Percentiles rank a stretch among this genome's conserved stretches.
Evolutionary conservation across 176 grass and related monocot genomes (phyloP).

Genomic region (Oryza longistaminata): DNA sequence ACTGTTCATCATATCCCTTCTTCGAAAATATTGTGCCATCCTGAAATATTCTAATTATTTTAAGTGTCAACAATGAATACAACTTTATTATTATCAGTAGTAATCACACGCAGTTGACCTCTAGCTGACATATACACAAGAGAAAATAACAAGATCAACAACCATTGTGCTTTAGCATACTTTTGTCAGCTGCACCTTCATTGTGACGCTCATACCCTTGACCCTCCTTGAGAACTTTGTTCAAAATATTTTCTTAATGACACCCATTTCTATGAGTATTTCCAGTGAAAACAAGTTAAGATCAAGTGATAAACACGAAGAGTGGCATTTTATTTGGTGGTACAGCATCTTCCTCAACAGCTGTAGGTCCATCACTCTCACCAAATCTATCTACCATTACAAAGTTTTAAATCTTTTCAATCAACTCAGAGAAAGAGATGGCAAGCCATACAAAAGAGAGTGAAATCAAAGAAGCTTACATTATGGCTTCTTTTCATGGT

Average conservation of each 20-base stretch:
- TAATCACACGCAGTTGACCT: neutral
- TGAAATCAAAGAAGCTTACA: slow-evolving; percentile 54
- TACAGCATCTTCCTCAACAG: slow-evolving; percentile 53
- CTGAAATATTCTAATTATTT: slow-evolving; percentile 78
- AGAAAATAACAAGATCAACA: neutral
- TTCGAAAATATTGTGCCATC: slow-evolving; percentile 79
- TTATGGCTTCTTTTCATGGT: slow-evolving; percentile 94
- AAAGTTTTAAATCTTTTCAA: neutral
- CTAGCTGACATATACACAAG: neutral
- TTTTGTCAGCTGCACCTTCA: slow-evolving; percentile 79
- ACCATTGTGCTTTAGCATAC: slow-evolving; percentile 31
- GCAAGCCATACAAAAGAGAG: neutral
- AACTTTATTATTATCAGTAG: slow-evolving; percentile 16
- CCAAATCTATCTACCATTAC: slow-evolving; percentile 75
- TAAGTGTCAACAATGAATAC: slow-evolving; percentile 57
- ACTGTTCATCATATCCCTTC: slow-evolving; percentile 73
- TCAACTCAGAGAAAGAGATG: neutral
- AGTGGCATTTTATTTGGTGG: slow-evolving; percentile 58
- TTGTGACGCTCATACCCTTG: slow-evolving; percentile 88
- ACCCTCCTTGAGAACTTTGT: slow-evolving; percentile 89
- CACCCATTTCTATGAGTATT: slow-evolving; percentile 88
- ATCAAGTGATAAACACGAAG: slow-evolving; percentile 45
- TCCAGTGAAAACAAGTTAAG: slow-evolving; percentile 91
- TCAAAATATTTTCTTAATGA: slow-evolving; percentile 88
- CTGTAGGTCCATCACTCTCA: slow-evolving; percentile 72